phyloP scores from a whole-genome alignment of 1,284 basidiomycete genomes.

The Trametes sp. region DNA sequence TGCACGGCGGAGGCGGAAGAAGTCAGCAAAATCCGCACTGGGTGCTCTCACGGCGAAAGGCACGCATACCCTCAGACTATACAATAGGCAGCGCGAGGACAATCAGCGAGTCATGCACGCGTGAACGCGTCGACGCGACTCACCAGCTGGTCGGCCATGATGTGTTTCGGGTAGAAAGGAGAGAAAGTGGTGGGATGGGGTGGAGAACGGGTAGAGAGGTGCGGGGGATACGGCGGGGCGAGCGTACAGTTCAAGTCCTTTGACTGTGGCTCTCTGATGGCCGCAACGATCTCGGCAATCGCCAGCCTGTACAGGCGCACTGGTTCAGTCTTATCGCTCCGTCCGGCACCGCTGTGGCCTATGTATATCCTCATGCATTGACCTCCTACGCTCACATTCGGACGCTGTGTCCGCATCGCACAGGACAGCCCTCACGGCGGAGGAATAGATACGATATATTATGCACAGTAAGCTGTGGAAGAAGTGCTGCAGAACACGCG shows the following conservation, averaged over 20 bases:
- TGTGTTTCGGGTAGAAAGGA: slow-evolving; percentile 21
- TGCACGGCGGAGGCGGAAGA: slow-evolving; percentile 38
- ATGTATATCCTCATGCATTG: slow-evolving; percentile 3
- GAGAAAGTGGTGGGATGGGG: slow-evolving; percentile 25
- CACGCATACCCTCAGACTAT: slow-evolving; percentile 71
- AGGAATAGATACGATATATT: slow-evolving; percentile 22
- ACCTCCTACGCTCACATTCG: slow-evolving; percentile 6
- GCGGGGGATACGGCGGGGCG: slow-evolving; percentile 30
- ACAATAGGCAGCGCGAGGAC: not conserved
- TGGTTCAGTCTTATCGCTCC: slow-evolving; percentile 25
- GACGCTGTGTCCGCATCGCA: not conserved
- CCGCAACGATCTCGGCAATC: slow-evolving; percentile 35
- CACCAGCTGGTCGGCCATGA: slow-evolving; percentile 77
- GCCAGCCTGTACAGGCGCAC: slow-evolving; percentile 25
- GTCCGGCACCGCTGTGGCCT: slow-evolving; percentile 15
- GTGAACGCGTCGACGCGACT: slow-evolving; percentile 39
- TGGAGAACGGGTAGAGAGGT: slow-evolving; percentile 27
- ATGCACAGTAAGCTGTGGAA: not conserved
- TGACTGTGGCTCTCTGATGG: slow-evolving; percentile 17
- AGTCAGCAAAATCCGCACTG: slow-evolving; percentile 27
- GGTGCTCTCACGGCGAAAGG: slow-evolving; percentile 28
- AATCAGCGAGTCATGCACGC: slow-evolving; percentile 2
- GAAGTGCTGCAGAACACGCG: not conserved
- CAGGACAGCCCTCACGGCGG: not conserved
- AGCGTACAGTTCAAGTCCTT: slow-evolving; percentile 11